These are phyloP conservation scores for Talaromyces funiculosus DNA, from an alignment of 2,329 filamentous ascomycete genomes.

Conservation along the genomic window DNA sequence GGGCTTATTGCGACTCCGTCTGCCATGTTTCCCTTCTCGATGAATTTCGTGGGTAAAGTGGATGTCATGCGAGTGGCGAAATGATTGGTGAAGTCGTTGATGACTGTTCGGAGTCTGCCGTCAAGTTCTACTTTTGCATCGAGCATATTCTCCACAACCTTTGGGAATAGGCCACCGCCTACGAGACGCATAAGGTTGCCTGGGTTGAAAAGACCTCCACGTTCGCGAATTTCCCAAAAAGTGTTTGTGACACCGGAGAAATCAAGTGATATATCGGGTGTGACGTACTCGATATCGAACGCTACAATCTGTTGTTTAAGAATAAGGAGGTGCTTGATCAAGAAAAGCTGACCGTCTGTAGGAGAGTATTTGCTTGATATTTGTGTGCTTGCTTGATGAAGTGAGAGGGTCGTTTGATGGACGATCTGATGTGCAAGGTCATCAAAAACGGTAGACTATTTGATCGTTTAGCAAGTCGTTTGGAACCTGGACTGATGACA, in stretches of 20 bases:
- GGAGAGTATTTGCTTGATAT: conserved; percentile 59
- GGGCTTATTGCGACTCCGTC: conserved; percentile 40
- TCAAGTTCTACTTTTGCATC: conserved; percentile 66
- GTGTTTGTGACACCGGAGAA: conserved; percentile 61
- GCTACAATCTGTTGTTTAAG: conserved; percentile 94
- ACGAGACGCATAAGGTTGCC: conserved; percentile 56
- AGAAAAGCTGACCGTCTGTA: conserved; percentile 79
- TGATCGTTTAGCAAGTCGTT: conserved; percentile 16
- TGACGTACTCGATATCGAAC: conserved; percentile 80
- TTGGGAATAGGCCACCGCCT: conserved; percentile 54
- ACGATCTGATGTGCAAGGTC: conserved; percentile 76
- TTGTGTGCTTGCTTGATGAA: conserved; percentile 68
- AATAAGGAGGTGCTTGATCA: conserved; percentile 89
- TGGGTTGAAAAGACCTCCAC: conserved; percentile 62
- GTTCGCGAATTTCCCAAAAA: conserved; percentile 62
- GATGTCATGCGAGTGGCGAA: conserved; percentile 55
- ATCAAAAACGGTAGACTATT: conserved; percentile 61
- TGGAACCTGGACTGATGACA: neutral
- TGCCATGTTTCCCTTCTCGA: conserved; percentile 34
- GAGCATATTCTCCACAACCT: conserved; percentile 65
- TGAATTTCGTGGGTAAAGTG: conserved; percentile 36
- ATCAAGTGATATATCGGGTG: conserved; percentile 60
- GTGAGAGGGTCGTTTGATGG: conserved; percentile 77
- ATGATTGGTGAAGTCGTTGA: conserved; percentile 60
- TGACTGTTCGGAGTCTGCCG: conserved; percentile 55